Evolutionary conservation across 441 rosid species (phyloP), one percentile per base, ranked within the genome.

Genomic region (Pelargonium fulgidum): DNA sequence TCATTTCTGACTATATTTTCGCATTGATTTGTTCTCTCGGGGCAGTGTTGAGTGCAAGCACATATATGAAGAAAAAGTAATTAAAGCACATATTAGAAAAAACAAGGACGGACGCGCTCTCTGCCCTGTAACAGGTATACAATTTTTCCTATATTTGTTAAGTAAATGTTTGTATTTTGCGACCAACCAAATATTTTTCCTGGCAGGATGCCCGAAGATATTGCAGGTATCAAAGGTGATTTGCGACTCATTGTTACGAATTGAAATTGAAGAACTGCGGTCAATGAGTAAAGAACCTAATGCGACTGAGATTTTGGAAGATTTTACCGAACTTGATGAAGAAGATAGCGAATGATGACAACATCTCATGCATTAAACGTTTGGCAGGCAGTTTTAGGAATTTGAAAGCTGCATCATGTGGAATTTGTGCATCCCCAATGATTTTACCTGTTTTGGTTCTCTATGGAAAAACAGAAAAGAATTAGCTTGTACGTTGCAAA

Each of bases 41-140:
- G 73, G 82, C 85, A 92, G 99, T 74, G 50, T 78, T 84, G 90
- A 83, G 17, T 92, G 98, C 96, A 86, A 82, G 86, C 99, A 94
- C 76, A 73, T 94, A 10, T 92, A 90, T 33, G 97, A 90, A 24
- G 85, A 86, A 77, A 68, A 72, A 12, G 87, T 82, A 41, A 75
- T 94, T 72, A 70, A 82, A 81, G 68, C 52, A 41, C 78, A 85
- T 80, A 85, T 90, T 69, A 73, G 56, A 78, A 70, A 62, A 13
- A 62, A 71, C 62, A 77, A 64, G 20, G 74, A 68, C 42, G 75
- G 70, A 45, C 73, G 71, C 70, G 79, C 75, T 45, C 70, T 54
- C 64, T 92, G 99, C 81, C 96, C 96, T 1, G 77, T 86, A 62
- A 80, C 96, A 81, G 99, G 99, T 91, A 83, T 42, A 24, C 22